These are phyloP conservation scores for Paramecium octaurelia DNA, from an alignment of 73 alveolate species.

Conservation along the genomic window DNA sequence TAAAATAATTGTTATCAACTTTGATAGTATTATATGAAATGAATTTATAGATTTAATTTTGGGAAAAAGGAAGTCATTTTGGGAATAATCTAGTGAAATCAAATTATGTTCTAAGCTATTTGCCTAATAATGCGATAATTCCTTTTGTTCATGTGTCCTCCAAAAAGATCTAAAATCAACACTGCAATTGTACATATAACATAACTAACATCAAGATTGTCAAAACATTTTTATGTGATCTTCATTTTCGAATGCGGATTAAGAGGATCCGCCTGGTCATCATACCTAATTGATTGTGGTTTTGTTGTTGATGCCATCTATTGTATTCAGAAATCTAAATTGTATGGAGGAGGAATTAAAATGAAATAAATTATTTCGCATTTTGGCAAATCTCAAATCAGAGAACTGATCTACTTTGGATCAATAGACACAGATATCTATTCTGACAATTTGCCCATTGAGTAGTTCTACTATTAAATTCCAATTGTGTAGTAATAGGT, in stretches of 20 bases:
- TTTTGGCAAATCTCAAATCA: neutral
- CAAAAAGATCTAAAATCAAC: neutral
- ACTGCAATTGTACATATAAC: neutral
- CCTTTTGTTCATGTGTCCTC: neutral
- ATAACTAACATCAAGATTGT: neutral
- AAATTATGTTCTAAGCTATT: neutral
- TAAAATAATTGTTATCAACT: neutral
- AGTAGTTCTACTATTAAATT: neutral
- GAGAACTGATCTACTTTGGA: neutral
- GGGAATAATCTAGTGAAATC: constrained; percentile 1
- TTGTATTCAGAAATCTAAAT: neutral
- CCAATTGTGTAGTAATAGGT: neutral
- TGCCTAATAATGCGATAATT: neutral
- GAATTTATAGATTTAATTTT: neutral
- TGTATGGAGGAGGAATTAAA: neutral
- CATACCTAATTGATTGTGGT: neutral
- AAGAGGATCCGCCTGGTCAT: neutral
- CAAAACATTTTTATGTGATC: neutral
- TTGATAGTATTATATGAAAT: neutral
- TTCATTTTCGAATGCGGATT: neutral
- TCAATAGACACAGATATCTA: neutral
- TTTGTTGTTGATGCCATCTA: neutral
- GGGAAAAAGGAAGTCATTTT: neutral
- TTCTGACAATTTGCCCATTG: neutral
- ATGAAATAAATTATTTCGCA: neutral